Base-by-base conservation (phyloP, 2,329 filamentous ascomycete species). In the Colletotrichum tanaceti region DNA sequence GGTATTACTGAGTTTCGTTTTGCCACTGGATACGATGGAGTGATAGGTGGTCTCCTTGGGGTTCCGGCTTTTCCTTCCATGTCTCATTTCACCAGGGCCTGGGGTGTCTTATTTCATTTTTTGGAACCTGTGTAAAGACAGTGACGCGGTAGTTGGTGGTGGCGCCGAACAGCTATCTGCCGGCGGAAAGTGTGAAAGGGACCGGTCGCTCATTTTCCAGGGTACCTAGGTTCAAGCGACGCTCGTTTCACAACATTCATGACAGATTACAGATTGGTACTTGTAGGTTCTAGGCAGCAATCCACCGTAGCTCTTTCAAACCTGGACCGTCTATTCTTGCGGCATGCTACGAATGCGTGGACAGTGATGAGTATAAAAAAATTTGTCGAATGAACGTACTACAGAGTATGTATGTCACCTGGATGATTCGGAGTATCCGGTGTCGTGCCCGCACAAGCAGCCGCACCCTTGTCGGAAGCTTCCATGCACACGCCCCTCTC, bases 221-320 rank as follows among this genome's bases (percentile, higher is more conserved):
- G 44, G n/a, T n/a, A n/a, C n/a, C 61, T 54, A 52, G 65, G 60
- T 58, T 28, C 63, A 58, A 47, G 64, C 20, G 64, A 70, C 64
- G 58, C 67, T 70, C 64, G 58, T 63, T 68, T 46, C 49, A 54
- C 46, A 52, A 58, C 47, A 53, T 53, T 69, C 55, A 63, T 58
- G 63, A 68, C 67, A 68, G 58, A 63, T 53, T 68, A 67, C 67
- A 70, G 67, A 70, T 70, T 70, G 67, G 64, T 70, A 70, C 67
- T 70, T 70, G 58, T 63, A 70, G 58, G 57, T 70, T 63, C 54
- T 68, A 70, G 64, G 67, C 39, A 68, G 67, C 52, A 70, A 63
- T 58, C 7, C 47, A 49, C 32, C 24, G 58, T 68, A 43, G 28
- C 44, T 58, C 53, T 53, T 39, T 47, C n/a, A 59, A 24, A n/a